Evolutionary conservation across 305 asterid genomes (phyloP).

Genomic region (Fraxinus paxiana): DNA sequence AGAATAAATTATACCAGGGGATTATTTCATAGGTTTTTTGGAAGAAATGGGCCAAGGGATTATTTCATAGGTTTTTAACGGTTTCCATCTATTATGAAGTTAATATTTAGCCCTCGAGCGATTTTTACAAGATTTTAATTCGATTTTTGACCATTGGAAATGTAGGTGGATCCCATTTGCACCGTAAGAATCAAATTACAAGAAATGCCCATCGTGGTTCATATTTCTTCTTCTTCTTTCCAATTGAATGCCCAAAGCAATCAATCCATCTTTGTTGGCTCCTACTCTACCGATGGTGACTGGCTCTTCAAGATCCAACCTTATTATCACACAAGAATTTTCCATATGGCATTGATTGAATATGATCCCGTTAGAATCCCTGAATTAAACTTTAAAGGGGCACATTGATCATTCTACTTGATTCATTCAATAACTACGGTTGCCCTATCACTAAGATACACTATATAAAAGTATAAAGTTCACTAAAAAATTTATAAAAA

Average conservation of each 20-base stretch:
- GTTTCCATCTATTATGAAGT: background rate
- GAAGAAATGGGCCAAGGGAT: background rate
- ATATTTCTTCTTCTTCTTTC: too few relatives aligned
- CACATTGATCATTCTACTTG: too few relatives aligned
- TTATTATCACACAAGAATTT: too few relatives aligned
- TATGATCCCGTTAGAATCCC: too few relatives aligned
- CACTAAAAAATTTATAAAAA: background rate
- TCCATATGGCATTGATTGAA: too few relatives aligned
- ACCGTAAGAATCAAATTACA: background rate
- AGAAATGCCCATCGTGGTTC: background rate
- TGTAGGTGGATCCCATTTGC: background rate
- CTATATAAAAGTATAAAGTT: too few relatives aligned
- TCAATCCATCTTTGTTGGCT: too few relatives aligned
- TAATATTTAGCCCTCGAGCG: background rate
- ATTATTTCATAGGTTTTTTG: background rate
- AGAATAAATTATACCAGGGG: constrained; percentile 36
- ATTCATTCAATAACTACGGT: background rate
- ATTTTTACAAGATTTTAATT: background rate
- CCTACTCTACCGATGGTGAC: too few relatives aligned
- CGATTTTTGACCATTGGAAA: background rate
- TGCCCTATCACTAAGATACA: background rate
- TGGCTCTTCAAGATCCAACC: too few relatives aligned
- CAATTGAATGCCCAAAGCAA: too few relatives aligned
- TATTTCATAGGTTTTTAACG: background rate
- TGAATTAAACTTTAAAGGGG: background rate